Conservation (phyloP, 2,329 filamentous ascomycete species). For the Rutstroemia sp. region DNA sequence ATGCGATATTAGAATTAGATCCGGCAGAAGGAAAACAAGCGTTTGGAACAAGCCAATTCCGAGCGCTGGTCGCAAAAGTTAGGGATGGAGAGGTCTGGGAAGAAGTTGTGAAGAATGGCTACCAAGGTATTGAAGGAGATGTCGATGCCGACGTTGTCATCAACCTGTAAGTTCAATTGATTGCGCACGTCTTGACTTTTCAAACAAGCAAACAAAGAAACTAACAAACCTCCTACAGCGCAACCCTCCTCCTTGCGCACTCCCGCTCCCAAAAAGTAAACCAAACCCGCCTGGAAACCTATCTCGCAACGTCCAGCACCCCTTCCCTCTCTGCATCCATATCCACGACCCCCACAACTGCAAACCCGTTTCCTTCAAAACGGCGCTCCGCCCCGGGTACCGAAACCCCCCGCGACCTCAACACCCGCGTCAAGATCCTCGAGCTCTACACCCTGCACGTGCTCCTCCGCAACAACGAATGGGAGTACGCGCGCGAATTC, state of each 20-base stretch:
- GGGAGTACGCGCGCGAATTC: conserved; percentile 91
- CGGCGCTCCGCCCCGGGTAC: conserved; percentile 44
- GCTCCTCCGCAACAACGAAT: conserved; percentile 86
- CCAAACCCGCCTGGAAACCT: conserved; percentile 81
- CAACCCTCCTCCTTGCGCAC: conserved; percentile 85
- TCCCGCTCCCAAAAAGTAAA: conserved; percentile 76
- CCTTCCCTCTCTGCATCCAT: conserved; percentile 68
- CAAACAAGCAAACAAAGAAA: conserved; percentile 2
- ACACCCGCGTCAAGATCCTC: conserved; percentile 80
- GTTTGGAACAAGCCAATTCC: conserved; percentile 83
- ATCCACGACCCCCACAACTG: conserved; percentile 56
- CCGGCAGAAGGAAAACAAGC: conserved; percentile 82
- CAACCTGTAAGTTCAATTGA: conserved; percentile 54
- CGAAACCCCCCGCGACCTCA: conserved; percentile 76
- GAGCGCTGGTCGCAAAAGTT: conserved; percentile 72
- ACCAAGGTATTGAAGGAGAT: conserved; percentile 79
- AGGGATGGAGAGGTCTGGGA: conserved; percentile 93
- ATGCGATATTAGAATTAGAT: conserved; percentile 83
- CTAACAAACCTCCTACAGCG: conserved; percentile 43
- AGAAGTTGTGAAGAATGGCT: conserved; percentile 79
- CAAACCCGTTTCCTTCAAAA: conserved; percentile 30
- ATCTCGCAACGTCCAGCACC: conserved; percentile 69
- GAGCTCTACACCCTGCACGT: conserved; percentile 95
- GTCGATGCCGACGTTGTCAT: conserved; percentile 94
- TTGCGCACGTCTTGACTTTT: conserved; percentile 6